Evolutionary conservation across 164 flowering plant species (phyloP).

Genomic region (Liriodendron chinense): DNA sequence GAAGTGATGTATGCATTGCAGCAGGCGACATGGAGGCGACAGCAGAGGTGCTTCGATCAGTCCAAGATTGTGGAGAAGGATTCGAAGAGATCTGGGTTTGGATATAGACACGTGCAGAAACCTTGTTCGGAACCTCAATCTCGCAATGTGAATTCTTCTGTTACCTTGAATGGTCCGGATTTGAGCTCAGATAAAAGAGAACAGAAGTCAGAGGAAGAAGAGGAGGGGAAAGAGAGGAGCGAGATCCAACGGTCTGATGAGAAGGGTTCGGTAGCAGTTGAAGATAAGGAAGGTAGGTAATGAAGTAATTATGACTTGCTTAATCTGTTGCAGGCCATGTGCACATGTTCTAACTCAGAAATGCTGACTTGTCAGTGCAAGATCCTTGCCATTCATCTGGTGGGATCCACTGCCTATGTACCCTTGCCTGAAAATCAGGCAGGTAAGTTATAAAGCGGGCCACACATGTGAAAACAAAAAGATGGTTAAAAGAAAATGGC

Average conservation of each 20-base stretch:
- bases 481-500: not conserved
- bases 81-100: constrained; percentile 32
- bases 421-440: not conserved
- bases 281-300: constrained; percentile 58
- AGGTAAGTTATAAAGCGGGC: not conserved
- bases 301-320: not conserved
- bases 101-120: constrained; percentile 38
- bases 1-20: constrained; percentile 62
- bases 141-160: constrained; percentile 20
- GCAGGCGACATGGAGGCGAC: constrained; percentile 56
- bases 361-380: not conserved
- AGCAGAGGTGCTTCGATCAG: constrained; percentile 41
- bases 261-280: constrained; percentile 18
- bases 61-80: constrained; percentile 38
- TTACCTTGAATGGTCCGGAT: constrained; percentile 4
- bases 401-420: not conserved
- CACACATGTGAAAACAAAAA: not conserved
- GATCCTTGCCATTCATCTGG: not conserved
- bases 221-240: constrained; percentile 21
- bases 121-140: constrained; percentile 21
- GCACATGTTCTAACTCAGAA: not conserved
- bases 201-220: constrained; percentile 22
- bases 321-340: not conserved
- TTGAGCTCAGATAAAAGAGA: constrained; percentile 15
- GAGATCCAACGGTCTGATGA: constrained; percentile 23